Conservation (phyloP, 1,284 basidiomycete species). For the Cutaneotrichosporon cavernicola region DNA sequence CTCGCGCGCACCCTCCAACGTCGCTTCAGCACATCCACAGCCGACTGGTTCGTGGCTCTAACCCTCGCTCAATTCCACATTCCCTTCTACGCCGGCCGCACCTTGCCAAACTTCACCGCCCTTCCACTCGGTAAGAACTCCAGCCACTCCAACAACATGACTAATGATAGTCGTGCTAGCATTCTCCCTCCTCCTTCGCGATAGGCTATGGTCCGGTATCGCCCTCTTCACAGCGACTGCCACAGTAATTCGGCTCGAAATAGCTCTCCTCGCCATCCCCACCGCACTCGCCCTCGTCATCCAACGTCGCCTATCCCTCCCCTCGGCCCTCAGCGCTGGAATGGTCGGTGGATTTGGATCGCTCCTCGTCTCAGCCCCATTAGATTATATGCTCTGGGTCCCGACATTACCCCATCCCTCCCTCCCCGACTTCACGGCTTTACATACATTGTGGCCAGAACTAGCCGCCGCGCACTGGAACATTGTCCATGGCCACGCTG, state of each 20-base stretch:
- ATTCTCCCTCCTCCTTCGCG: slow-evolving; percentile 32
- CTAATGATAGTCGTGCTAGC: slow-evolving; percentile 31
- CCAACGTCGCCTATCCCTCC: slow-evolving; percentile 55
- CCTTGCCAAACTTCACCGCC: slow-evolving; percentile 91
- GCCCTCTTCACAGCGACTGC: slow-evolving; percentile 64
- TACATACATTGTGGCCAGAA: slow-evolving; percentile 79
- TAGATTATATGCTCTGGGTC: slow-evolving; percentile 88
- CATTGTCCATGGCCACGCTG: slow-evolving; percentile 76
- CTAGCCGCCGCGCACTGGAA: slow-evolving; percentile 79
- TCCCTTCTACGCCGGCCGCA: slow-evolving; percentile 88
- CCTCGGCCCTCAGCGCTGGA: slow-evolving; percentile 59
- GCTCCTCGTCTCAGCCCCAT: slow-evolving; percentile 61
- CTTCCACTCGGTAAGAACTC: slow-evolving; percentile 61
- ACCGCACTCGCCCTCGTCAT: slow-evolving; percentile 63
- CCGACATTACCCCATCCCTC: slow-evolving; percentile 37
- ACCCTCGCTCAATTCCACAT: slow-evolving; percentile 84
- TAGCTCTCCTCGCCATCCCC: slow-evolving; percentile 67
- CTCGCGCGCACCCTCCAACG: slow-evolving; percentile 64
- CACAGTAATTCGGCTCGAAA: slow-evolving; percentile 77
- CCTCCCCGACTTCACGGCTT: slow-evolving; percentile 37
- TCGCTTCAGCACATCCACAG: slow-evolving; percentile 63
- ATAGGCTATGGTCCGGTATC: slow-evolving; percentile 41
- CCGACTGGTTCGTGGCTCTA: slow-evolving; percentile 65
- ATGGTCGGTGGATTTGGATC: slow-evolving; percentile 60
- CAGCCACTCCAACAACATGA: not conserved